A percentile compares a stretch with the other conserved stretches of the same genome.
phyloP scores from a whole-genome alignment of 495 filamentous ascomycete genomes.

The Hypomontagnella submonticulosa region DNA sequence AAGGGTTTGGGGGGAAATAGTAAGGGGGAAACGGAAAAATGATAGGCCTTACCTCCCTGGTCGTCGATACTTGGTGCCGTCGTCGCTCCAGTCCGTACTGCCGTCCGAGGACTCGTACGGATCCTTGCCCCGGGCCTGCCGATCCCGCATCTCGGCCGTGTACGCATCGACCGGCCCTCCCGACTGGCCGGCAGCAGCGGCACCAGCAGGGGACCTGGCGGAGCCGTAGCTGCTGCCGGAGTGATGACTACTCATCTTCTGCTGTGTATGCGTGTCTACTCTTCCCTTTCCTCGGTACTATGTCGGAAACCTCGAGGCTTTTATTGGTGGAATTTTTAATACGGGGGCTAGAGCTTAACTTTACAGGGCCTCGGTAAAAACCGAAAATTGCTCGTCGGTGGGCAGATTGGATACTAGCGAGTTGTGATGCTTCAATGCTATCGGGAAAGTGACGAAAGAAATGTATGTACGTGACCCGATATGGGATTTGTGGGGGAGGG shows the following conservation, averaged over 20 bases:
- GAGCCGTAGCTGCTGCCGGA: constrained; percentile 12
- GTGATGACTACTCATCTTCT: constrained; percentile 1
- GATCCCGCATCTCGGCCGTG: constrained; percentile 59
- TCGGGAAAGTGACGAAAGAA: background rate
- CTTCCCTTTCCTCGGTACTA: background rate
- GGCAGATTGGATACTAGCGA: background rate
- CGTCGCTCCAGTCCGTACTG: constrained; percentile 35
- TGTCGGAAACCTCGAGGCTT: background rate
- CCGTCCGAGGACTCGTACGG: constrained; percentile 53
- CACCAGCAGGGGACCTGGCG: constrained; percentile 10
- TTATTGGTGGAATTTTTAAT: constrained; percentile 12
- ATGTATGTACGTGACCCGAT: background rate
- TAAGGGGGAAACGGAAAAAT: background rate
- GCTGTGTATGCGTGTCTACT: too few relatives aligned
- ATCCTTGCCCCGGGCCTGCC: constrained; percentile 65
- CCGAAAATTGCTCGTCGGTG: constrained; percentile 5
- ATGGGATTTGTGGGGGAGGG: constrained; percentile 5
- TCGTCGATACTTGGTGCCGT: constrained; percentile 16
- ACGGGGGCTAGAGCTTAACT: background rate
- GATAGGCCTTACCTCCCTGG: constrained; percentile 18
- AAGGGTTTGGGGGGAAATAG: too few relatives aligned
- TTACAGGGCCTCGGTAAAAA: constrained; percentile 5
- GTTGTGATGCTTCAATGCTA: background rate
- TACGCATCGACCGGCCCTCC: constrained; percentile 29
- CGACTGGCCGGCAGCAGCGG: background rate